Evolutionary conservation across 768 basidiomycete genomes (phyloP), one percentile per base, ranked within the genome.

Genomic region (Lactarius tabidus): DNA sequence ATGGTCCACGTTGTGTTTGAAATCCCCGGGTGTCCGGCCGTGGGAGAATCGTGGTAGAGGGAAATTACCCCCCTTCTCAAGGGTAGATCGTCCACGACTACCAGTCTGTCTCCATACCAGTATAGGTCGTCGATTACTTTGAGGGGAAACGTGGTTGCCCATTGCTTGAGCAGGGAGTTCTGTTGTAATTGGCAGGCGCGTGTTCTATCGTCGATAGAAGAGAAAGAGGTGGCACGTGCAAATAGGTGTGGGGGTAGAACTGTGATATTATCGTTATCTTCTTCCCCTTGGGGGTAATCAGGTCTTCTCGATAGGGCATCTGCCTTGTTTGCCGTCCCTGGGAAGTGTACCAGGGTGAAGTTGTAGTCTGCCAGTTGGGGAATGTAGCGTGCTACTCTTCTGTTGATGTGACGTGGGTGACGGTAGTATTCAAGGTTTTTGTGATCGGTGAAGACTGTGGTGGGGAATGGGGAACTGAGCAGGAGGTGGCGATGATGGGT

Each of bases 201-300:
- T 1, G 3, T 2, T 0, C 4, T 18, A 8, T 43, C 41, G 9
- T 43, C 41, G 5, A 43, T 33, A 20, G 18, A 8, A 3, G 20
- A 8, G 7, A 8, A 3, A 0, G 20, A 8, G 6, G 20, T 6
- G 0, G 41, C 20, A 4, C 9, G 1, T 0, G 20, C 8, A 6
- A 43, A 43, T 0, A 43, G 8, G 0, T 43, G 41, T 1, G 41
- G 41, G 0, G 41, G 41, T 2, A 43, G 41, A 7, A n/a, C 41
- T 1, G 8, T n/a, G 7, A 43, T 9, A 3, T 20, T 2, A 7
- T 20, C 8, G 3, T 43, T 41, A 18, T 41, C 39, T 1, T 18
- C 2, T 1, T 2, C 1, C 1, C 39, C 39, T 1, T 41, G 6
- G 6, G 17, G 2, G 18, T 41, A 12, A 7, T 41, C 39, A 18